These are phyloP conservation scores for Camellia japonica DNA, from an alignment of 148 eudicot genomes.

Conservation along the genomic window DNA sequence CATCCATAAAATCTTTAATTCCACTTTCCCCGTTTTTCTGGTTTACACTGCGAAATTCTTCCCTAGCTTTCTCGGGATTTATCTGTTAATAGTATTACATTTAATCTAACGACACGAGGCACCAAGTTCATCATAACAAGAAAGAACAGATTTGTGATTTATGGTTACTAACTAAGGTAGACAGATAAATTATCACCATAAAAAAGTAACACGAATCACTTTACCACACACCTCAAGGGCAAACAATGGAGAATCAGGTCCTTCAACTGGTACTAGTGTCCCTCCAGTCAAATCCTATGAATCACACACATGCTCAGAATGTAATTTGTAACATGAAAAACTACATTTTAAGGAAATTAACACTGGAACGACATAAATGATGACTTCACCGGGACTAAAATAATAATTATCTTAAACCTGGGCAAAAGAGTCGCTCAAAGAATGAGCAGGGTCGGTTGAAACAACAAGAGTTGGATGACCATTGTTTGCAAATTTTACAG, in stretches of 20 bases:
- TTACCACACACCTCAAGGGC: conserved; percentile 78
- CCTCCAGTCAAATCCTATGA: conserved; percentile 90
- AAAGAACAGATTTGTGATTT: neutral
- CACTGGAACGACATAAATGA: neutral
- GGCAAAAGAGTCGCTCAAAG: conserved; percentile 95
- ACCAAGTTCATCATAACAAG: neutral
- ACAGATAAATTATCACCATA: neutral
- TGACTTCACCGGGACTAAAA: neutral
- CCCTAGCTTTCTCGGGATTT: conserved; percentile 90
- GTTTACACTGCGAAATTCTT: conserved; percentile 76
- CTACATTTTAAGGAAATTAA: neutral
- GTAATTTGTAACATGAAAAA: neutral
- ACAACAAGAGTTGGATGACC: conserved; percentile 98
- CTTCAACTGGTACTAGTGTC: conserved; percentile 77
- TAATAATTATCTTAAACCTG: conserved; percentile 51
- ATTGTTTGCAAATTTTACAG: conserved; percentile 94
- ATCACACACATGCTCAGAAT: conserved; percentile 11
- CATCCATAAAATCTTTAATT: conserved; percentile 92
- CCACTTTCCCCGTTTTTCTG: conserved; percentile 72
- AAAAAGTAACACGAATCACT: neutral
- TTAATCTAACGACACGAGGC: conserved; percentile 23
- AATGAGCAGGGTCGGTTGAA: conserved; percentile 99
- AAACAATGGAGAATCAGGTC: conserved; percentile 71
- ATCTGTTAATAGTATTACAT: conserved; percentile 48
- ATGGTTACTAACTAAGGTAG: neutral